Conservation (phyloP, 345 rosid genomes). For the Microthlaspi erraticum region DNA sequence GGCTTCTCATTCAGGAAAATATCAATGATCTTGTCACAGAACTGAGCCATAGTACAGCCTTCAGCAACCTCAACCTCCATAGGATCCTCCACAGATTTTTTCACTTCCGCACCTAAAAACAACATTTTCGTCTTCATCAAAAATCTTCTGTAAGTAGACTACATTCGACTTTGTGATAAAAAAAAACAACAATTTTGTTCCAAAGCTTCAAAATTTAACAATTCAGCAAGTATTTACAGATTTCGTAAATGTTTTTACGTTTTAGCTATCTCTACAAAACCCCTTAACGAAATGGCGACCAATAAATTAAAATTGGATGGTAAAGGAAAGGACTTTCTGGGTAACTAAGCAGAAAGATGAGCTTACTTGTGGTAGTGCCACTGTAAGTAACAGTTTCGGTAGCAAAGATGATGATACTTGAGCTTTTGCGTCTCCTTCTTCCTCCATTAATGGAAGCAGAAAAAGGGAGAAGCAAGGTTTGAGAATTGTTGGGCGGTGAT, state of each 20-base stretch:
- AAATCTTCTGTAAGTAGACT: background rate
- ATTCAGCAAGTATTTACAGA: background rate
- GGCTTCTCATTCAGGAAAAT: no score
- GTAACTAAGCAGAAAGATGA: constrained; percentile 17
- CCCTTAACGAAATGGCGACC: background rate
- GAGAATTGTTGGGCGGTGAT: constrained; percentile 28
- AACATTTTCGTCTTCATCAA: constrained; percentile 11
- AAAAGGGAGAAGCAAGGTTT: constrained; percentile 30
- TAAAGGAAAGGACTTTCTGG: constrained; percentile 4
- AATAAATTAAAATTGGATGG: background rate
- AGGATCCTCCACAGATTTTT: constrained; percentile 47
- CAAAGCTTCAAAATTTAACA: background rate
- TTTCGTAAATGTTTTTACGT: background rate
- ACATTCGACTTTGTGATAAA: constrained; percentile 3
- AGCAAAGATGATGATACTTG: constrained; percentile 29
- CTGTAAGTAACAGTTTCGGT: constrained; percentile 24
- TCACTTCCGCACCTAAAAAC: constrained; percentile 57
- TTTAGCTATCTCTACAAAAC: background rate
- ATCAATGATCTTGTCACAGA: no score
- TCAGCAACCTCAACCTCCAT: constrained; percentile 67
- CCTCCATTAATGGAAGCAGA: constrained; percentile 35
- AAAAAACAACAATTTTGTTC: background rate
- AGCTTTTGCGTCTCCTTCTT: constrained; percentile 32
- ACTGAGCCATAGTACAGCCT: constrained; percentile 71
- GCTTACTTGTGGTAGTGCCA: constrained; percentile 42